phyloP scores from a whole-genome alignment of 1,284 basidiomycete genomes.

The Peniophora sp. region DNA sequence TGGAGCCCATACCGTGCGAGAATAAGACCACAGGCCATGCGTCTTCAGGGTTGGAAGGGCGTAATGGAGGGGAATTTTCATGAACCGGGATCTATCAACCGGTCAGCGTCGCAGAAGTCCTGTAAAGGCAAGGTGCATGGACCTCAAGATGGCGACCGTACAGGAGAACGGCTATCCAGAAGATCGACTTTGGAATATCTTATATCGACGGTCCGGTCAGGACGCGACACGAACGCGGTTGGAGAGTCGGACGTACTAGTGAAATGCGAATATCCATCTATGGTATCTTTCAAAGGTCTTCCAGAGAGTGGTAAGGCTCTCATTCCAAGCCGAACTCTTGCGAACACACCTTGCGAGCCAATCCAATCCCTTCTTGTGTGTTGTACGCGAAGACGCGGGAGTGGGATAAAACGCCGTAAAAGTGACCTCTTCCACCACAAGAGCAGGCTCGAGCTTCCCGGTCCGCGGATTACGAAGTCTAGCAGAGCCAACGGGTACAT shows the following conservation, averaged over 20 bases:
- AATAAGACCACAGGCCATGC: constrained; percentile 72
- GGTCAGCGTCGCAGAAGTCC: neutral
- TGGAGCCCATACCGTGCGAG: constrained; percentile 77
- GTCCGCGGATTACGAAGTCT: neutral
- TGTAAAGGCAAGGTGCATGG: neutral
- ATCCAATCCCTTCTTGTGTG: constrained; percentile 4
- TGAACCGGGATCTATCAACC: constrained; percentile 6
- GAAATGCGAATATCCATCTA: constrained; percentile 9
- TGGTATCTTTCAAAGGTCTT: constrained; percentile 7
- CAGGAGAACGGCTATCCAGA: constrained; percentile 7
- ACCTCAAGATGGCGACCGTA: constrained; percentile 9
- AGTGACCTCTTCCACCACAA: constrained; percentile 10
- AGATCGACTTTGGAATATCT: constrained; percentile 6
- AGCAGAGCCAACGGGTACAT: constrained; percentile 6
- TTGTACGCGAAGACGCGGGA: neutral
- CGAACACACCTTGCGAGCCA: constrained; percentile 10
- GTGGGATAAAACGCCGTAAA: constrained; percentile 13
- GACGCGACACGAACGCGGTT: neutral
- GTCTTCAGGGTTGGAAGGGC: neutral
- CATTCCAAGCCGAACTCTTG: neutral
- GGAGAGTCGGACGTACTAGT: constrained; percentile 2
- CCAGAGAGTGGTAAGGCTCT: neutral
- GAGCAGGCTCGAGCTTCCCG: constrained; percentile 3
- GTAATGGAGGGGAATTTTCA: constrained; percentile 4
- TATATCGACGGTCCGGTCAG: neutral